These are phyloP conservation scores for Podaxis rugospora DNA, from an alignment of 768 basidiomycete species.

Conservation along the genomic window DNA sequence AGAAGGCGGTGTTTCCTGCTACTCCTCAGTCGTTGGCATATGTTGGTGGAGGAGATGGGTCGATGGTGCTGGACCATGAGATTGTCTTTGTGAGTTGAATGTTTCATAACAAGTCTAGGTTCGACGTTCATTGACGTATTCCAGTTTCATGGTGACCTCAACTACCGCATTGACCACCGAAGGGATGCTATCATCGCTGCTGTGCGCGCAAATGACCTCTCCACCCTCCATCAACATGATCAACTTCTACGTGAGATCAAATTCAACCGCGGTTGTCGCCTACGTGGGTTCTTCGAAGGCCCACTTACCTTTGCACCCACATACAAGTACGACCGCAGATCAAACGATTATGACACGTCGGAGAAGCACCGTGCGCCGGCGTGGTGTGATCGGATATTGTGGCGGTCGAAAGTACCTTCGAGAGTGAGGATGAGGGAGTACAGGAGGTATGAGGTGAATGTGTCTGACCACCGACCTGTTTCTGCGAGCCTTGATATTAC, in stretches of 20 bases:
- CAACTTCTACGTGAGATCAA: slow-evolving; percentile 89
- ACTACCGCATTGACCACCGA: slow-evolving; percentile 94
- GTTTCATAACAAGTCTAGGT: background rate
- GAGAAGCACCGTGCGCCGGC: slow-evolving; percentile 89
- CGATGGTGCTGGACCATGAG: slow-evolving; percentile 93
- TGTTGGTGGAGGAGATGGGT: slow-evolving; percentile 88
- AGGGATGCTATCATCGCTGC: slow-evolving; percentile 76
- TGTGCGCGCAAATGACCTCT: slow-evolving; percentile 62
- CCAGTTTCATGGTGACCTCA: slow-evolving; percentile 90
- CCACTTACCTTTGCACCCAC: slow-evolving; percentile 83
- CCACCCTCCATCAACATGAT: slow-evolving; percentile 68
- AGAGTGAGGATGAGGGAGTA: slow-evolving; percentile 72
- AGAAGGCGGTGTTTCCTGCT: slow-evolving; percentile 61
- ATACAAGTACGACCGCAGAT: slow-evolving; percentile 88
- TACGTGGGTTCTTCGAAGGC: slow-evolving; percentile 80
- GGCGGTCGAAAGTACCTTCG: slow-evolving; percentile 51
- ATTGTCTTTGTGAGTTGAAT: slow-evolving; percentile 70
- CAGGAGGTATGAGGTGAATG: slow-evolving; percentile 76
- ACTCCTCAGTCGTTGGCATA: slow-evolving; percentile 61
- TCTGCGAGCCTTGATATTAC: slow-evolving; percentile 73
- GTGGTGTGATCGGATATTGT: slow-evolving; percentile 95
- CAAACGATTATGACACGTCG: slow-evolving; percentile 79
- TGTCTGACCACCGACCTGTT: slow-evolving; percentile 89
- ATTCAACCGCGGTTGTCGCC: slow-evolving; percentile 80
- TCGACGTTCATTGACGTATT: slow-evolving; percentile 2